Evolutionary conservation across 108 stramenopile species (phyloP).

Genomic region (Discostella stelligeroides): DNA sequence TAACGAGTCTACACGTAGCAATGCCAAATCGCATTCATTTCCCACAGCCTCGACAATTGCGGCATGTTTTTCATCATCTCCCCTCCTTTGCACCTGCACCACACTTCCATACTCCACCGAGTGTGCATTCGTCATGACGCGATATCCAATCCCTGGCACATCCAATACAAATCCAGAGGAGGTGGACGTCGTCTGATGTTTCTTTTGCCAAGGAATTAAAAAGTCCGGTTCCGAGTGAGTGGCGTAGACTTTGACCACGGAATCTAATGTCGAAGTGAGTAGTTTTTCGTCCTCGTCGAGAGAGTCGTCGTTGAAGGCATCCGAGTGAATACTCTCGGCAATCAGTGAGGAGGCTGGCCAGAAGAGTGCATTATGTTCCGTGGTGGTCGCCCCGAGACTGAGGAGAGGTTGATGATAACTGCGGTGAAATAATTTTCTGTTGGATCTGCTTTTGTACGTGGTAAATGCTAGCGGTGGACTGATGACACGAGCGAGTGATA

Average conservation of each 20-base stretch:
- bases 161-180: constrained; percentile 59
- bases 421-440: neutral
- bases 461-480: neutral
- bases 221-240: constrained; percentile 64
- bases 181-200: constrained; percentile 50
- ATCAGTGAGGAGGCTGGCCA: constrained; percentile 32
- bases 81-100: constrained; percentile 56
- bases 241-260: constrained; percentile 59
- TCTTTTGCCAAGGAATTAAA: constrained; percentile 61
- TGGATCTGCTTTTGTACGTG: neutral
- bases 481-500: neutral
- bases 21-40: constrained; percentile 70
- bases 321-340: neutral
- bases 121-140: constrained; percentile 74
- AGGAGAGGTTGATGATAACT: neutral
- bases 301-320: constrained; percentile 23
- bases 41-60: constrained; percentile 51
- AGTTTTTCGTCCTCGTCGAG: constrained; percentile 41
- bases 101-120: constrained; percentile 60
- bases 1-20: constrained; percentile 55
- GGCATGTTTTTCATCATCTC: constrained; percentile 52
- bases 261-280: constrained; percentile 43
- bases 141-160: constrained; percentile 30
- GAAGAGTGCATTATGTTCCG: constrained; percentile 34
- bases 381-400: constrained; percentile 4